Evolutionary conservation across 2,329 filamentous ascomycete species (phyloP).

Genomic region (Claviceps sp.): DNA sequence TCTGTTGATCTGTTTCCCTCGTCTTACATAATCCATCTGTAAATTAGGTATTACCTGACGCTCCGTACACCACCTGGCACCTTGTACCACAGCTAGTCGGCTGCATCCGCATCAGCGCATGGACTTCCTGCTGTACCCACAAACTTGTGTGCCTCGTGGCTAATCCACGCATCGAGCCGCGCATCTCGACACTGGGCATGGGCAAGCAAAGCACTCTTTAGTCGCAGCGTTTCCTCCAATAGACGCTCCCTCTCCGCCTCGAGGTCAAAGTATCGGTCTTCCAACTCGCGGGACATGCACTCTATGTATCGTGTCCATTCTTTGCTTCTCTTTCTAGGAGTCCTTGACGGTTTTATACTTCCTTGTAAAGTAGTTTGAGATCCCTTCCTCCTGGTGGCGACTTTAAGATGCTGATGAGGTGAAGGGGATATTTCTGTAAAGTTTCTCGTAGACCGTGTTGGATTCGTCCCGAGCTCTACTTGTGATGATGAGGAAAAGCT

Average conservation of each 20-base stretch:
- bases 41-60: no score
- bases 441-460: neutral
- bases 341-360: neutral
- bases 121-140: neutral
- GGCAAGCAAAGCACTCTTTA: neutral
- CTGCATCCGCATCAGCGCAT: no score
- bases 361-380: neutral
- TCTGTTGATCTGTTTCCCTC: no score
- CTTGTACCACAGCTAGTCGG: no score
- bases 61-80: no score
- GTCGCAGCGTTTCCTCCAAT: neutral
- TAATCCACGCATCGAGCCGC: conserved; percentile 1
- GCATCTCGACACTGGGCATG: neutral
- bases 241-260: neutral
- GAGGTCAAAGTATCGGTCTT: neutral
- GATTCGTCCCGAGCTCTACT: neutral
- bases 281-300: neutral
- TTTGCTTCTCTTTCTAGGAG: neutral
- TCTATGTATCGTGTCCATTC: neutral
- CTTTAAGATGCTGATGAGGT: neutral
- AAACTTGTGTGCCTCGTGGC: conserved; percentile 1
- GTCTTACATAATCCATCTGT: no score
- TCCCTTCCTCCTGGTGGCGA: neutral
- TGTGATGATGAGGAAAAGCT: neutral
- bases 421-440: neutral